Conservation (phyloP, 208 protist genomes). For the Acanthamoeba triangularis region DNA sequence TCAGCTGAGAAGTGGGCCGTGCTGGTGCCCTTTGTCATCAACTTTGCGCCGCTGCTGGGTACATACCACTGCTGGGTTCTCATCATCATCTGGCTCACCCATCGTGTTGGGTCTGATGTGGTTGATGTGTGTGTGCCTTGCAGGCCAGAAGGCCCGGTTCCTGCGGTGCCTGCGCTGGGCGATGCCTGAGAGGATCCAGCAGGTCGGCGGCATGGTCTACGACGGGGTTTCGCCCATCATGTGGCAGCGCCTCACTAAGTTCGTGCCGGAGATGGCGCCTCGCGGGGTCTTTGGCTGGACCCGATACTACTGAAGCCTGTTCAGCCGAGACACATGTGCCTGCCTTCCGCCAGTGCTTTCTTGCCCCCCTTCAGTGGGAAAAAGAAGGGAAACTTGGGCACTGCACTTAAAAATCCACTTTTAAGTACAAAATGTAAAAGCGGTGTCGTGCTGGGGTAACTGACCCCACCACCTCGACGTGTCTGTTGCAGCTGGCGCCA, state of each 20-base stretch:
- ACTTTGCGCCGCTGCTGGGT: slow-evolving; percentile 2
- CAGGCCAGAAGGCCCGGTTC: slow-evolving; percentile 50
- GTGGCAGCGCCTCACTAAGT: slow-evolving; percentile 62
- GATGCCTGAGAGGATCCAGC: slow-evolving; percentile 59
- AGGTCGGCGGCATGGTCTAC: slow-evolving; percentile 64
- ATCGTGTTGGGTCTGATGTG: no score
- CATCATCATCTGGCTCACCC: no score
- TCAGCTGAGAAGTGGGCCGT: slow-evolving; percentile 54
- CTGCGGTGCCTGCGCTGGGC: slow-evolving; percentile 62
- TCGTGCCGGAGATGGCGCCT: slow-evolving; percentile 37
- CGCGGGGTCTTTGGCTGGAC: slow-evolving; percentile 20
- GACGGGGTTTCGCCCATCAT: slow-evolving; percentile 50
- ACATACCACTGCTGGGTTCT: not conserved
- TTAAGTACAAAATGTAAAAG: no score
- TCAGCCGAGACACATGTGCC: no score
- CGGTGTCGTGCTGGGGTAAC: no score
- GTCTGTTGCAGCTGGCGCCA: no score
- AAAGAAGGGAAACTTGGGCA: no score
- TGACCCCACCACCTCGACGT: no score
- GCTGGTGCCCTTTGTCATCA: slow-evolving; percentile 47
- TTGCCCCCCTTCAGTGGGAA: no score
- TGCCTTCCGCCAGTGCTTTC: no score
- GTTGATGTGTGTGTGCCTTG: not conserved
- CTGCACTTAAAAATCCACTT: no score
- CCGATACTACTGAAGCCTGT: not conserved